These are phyloP conservation scores for Saturnispora saitoi DNA, from an alignment of 805 yeast genomes.

Conservation along the genomic window DNA sequence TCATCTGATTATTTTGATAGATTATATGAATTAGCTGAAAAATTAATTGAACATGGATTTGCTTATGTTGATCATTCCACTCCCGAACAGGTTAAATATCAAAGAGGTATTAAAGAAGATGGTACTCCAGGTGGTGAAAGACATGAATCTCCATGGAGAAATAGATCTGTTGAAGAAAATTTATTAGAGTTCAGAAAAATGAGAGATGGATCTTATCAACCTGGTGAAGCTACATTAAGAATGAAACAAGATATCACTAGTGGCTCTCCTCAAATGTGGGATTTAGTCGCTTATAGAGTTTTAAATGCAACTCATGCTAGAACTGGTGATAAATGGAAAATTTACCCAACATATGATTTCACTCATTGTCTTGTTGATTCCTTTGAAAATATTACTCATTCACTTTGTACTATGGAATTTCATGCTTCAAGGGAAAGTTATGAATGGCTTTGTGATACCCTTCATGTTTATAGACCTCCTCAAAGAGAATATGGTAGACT, in stretches of 20 bases:
- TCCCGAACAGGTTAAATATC: slow-evolving; percentile 78
- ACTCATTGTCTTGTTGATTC: slow-evolving; percentile 99
- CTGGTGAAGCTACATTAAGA: slow-evolving; percentile 90
- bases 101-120: slow-evolving; percentile 85
- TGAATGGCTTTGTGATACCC: slow-evolving; percentile 96
- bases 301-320: slow-evolving; percentile 89
- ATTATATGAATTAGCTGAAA: slow-evolving; percentile 83
- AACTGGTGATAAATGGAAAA: slow-evolving; percentile 96
- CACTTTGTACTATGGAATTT: slow-evolving; percentile 94
- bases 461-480: slow-evolving; percentile 94
- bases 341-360: slow-evolving; percentile 97
- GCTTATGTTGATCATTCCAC: slow-evolving; percentile 95
- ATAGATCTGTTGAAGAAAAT: slow-evolving; percentile 62
- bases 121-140: slow-evolving; percentile 94
- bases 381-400: slow-evolving; percentile 90
- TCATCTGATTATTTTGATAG: slow-evolving; percentile 92
- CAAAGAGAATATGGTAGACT: slow-evolving; percentile 98
- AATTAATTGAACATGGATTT: slow-evolving; percentile 55
- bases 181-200: slow-evolving; percentile 76
- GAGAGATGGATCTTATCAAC: slow-evolving; percentile 82
- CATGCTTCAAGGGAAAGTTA: slow-evolving; percentile 86
- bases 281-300: slow-evolving; percentile 92
- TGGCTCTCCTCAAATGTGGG: slow-evolving; percentile 99
- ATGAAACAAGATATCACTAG: slow-evolving; percentile 90
- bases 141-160: slow-evolving; percentile 70